Percentiles rank a stretch among this genome's conserved stretches.
These are phyloP conservation scores for Pezicula carpinea DNA, from an alignment of 2,329 filamentous ascomycete genomes.

Conservation along the genomic window DNA sequence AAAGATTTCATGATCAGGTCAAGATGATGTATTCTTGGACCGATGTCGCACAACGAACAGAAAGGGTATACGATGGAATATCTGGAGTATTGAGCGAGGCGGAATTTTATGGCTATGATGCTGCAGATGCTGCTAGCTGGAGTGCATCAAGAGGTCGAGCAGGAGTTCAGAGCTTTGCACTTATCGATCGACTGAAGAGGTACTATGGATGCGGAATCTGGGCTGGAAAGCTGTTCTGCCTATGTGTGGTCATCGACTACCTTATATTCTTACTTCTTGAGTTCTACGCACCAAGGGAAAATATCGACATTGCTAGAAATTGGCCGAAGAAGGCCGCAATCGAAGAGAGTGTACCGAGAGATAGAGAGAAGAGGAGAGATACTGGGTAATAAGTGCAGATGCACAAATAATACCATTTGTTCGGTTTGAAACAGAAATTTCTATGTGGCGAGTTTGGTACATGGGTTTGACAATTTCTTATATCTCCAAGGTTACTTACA, in stretches of 20 bases:
- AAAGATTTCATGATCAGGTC: conserved; percentile 94
- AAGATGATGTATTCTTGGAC: conserved; percentile 99
- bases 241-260: conserved; percentile 93
- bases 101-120: conserved; percentile 82
- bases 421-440: too few relatives aligned
- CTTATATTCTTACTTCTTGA: conserved; percentile 85
- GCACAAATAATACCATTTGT: too few relatives aligned
- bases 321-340: conserved; percentile 72
- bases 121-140: conserved; percentile 55
- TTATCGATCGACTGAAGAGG: conserved; percentile 90
- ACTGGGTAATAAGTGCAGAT: not conserved
- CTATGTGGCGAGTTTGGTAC: too few relatives aligned
- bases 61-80: conserved; percentile 92
- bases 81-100: conserved; percentile 79
- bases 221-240: conserved; percentile 95
- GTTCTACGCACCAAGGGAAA: conserved; percentile 75
- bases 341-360: not conserved
- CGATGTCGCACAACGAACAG: conserved; percentile 88
- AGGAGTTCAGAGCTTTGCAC: conserved; percentile 76
- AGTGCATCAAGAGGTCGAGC: conserved; percentile 65
- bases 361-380: conserved; percentile 1
- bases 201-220: conserved; percentile 98
- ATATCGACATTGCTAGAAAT: conserved; percentile 83
- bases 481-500: too few relatives aligned
- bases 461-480: too few relatives aligned